Evolutionary conservation across 169 alveolate genomes (phyloP).

Genomic region (Eimeria maxima): DNA sequence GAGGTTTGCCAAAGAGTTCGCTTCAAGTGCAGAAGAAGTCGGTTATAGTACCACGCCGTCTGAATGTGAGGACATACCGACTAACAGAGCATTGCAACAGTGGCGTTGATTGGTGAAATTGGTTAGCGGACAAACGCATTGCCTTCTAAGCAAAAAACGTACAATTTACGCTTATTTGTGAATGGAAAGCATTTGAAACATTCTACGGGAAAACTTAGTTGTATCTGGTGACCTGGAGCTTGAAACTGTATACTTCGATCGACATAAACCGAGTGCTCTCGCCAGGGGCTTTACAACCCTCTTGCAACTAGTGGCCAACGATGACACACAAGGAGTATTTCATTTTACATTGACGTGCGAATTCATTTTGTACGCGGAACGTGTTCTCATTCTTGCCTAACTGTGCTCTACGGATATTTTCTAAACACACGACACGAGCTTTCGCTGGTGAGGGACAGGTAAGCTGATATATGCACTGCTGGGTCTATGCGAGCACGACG

Average conservation of each 20-base stretch:
- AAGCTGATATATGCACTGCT: neutral
- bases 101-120: neutral
- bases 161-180: neutral
- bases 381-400: neutral
- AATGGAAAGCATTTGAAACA: neutral
- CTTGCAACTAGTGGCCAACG: neutral
- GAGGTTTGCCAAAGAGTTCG: neutral
- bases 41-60: neutral
- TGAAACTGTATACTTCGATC: neutral
- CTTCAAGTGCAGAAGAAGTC: neutral
- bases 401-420: neutral
- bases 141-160: neutral
- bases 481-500: neutral
- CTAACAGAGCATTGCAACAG: neutral
- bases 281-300: neutral
- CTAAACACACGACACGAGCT: neutral
- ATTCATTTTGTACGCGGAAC: neutral
- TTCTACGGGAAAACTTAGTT: neutral
- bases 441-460: neutral
- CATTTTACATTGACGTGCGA: neutral
- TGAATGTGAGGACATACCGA: neutral
- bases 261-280: neutral
- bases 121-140: neutral
- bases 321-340: neutral
- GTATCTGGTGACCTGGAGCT: neutral